Percentiles rank a stretch among this genome's conserved stretches.
These are phyloP conservation scores for Fonsecaea multimorphosa DNA, from an alignment of 2,329 filamentous ascomycete genomes.

Conservation along the genomic window DNA sequence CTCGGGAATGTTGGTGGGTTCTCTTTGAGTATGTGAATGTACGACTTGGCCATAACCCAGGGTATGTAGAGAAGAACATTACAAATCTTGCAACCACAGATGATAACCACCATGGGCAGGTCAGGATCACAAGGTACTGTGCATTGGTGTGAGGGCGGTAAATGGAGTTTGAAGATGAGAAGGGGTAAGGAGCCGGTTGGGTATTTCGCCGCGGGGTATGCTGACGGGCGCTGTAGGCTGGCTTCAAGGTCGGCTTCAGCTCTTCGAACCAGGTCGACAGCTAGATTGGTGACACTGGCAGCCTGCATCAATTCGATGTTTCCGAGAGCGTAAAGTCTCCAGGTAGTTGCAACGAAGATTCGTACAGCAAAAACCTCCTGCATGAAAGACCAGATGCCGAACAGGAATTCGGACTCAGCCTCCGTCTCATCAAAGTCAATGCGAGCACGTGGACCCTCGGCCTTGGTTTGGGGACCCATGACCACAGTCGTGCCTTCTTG, in stretches of 20 bases:
- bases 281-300: slow-evolving; percentile 14
- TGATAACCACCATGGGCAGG: slow-evolving; percentile 6
- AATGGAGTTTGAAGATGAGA: slow-evolving; percentile 22
- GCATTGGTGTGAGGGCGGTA: background rate
- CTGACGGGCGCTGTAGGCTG: slow-evolving; percentile 12
- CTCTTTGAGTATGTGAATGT: slow-evolving; percentile 5
- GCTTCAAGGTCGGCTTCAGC: slow-evolving; percentile 20
- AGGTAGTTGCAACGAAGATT: slow-evolving; percentile 8
- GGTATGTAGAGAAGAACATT: slow-evolving; percentile 12
- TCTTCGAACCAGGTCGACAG: slow-evolving; percentile 12
- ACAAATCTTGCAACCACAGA: slow-evolving; percentile 14
- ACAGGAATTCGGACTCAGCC: slow-evolving; percentile 15
- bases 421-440: slow-evolving; percentile 16
- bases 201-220: slow-evolving; percentile 13
- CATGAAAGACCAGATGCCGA: slow-evolving; percentile 18
- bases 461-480: background rate
- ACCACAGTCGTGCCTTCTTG: background rate
- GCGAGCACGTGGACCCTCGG: slow-evolving; percentile 1
- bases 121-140: background rate
- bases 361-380: slow-evolving; percentile 11
- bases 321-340: slow-evolving; percentile 9
- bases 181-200: slow-evolving; percentile 18
- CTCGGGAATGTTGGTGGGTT: slow-evolving; percentile 8
- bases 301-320: slow-evolving; percentile 17
- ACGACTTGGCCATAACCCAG: slow-evolving; percentile 12